A percentile compares a stretch with the other conserved stretches of the same genome.
Evolutionary conservation across 2,329 filamentous ascomycete species (phyloP).

Genomic region (Xylaria sp.): DNA sequence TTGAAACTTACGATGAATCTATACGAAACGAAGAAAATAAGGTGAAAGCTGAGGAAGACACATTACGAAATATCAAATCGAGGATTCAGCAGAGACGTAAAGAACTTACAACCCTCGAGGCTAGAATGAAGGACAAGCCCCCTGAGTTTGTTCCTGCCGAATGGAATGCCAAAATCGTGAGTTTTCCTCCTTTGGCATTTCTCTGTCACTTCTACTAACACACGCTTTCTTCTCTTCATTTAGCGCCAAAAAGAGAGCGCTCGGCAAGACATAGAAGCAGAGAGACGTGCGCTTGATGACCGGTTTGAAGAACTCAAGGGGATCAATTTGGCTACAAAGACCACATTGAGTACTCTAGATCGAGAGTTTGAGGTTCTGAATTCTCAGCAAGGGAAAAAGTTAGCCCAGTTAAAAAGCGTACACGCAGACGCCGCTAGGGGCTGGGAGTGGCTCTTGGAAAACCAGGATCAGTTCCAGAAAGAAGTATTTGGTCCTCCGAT

Average conservation of each 20-base stretch:
- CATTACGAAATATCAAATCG: slow-evolving; percentile 28
- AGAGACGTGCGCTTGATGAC: slow-evolving; percentile 52
- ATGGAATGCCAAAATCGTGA: slow-evolving; percentile 79
- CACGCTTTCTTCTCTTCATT: slow-evolving; percentile 27
- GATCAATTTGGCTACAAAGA: slow-evolving; percentile 56
- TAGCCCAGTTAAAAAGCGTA: slow-evolving; percentile 69
- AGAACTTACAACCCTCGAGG: slow-evolving; percentile 72
- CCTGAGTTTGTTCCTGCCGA: slow-evolving; percentile 74
- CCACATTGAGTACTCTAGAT: slow-evolving; percentile 55
- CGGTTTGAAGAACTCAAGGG: slow-evolving; percentile 54
- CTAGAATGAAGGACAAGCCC: slow-evolving; percentile 69
- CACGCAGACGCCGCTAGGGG: slow-evolving; percentile 74
- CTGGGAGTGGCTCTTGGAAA: slow-evolving; percentile 84
- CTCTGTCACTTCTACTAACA: slow-evolving; percentile 3
- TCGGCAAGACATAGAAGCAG: slow-evolving; percentile 62
- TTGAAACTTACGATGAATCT: slow-evolving; percentile 54
- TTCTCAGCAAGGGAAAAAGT: slow-evolving; percentile 79
- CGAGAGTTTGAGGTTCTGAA: slow-evolving; percentile 69
- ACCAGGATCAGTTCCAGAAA: slow-evolving; percentile 76
- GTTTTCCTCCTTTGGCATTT: slow-evolving; percentile 48
- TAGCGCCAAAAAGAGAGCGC: slow-evolving; percentile 71
- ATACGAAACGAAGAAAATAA: slow-evolving; percentile 58
- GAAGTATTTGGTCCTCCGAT: slow-evolving; percentile 85
- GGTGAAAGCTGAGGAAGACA: slow-evolving; percentile 59
- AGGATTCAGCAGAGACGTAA: slow-evolving; percentile 56